A percentile compares a stretch with the other conserved stretches of the same genome.
Conservation (phyloP, 805 yeast genomes). For the Middelhovenomyces tepae region DNA sequence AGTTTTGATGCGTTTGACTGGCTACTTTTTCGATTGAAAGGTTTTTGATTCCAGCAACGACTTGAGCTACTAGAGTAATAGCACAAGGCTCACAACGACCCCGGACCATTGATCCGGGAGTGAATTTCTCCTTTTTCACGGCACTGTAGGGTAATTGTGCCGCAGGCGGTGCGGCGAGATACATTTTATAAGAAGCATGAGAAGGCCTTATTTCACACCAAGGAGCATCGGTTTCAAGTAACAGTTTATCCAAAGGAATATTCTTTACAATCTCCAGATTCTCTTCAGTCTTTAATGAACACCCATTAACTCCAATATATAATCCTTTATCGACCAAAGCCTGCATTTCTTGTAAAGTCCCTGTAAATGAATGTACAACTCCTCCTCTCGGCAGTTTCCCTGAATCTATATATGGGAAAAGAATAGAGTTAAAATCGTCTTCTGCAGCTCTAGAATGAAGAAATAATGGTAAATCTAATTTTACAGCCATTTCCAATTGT, state of each 20-base stretch:
- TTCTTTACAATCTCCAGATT: slow-evolving; percentile 54
- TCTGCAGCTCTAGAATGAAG: slow-evolving; percentile 84
- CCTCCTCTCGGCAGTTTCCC: slow-evolving; percentile 43
- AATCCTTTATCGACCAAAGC: slow-evolving; percentile 50
- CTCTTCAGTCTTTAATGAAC: slow-evolving; percentile 74
- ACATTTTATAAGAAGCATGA: slow-evolving; percentile 57
- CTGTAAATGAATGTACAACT: slow-evolving; percentile 96
- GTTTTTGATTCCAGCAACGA: slow-evolving; percentile 44
- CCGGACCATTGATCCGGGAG: slow-evolving; percentile 44
- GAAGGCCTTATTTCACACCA: slow-evolving; percentile 93
- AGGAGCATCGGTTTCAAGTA: slow-evolving; percentile 95
- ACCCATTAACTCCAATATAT: slow-evolving; percentile 83
- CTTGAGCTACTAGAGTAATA: slow-evolving; percentile 70
- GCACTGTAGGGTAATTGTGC: slow-evolving; percentile 46
- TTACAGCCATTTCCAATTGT: slow-evolving; percentile 60
- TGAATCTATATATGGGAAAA: slow-evolving; percentile 47
- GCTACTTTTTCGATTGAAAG: slow-evolving; percentile 37
- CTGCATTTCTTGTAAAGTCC: slow-evolving; percentile 54
- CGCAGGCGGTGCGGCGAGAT: slow-evolving; percentile 25
- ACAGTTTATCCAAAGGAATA: slow-evolving; percentile 61
- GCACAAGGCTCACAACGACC: slow-evolving; percentile 91
- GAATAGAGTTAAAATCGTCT: slow-evolving; percentile 60
- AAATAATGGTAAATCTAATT: slow-evolving; percentile 62
- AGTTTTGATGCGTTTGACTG: slow-evolving; percentile 44
- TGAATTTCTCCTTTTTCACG: slow-evolving; percentile 55